Conservation (phyloP, 768 basidiomycete genomes). For the Podaxis rugospora region DNA sequence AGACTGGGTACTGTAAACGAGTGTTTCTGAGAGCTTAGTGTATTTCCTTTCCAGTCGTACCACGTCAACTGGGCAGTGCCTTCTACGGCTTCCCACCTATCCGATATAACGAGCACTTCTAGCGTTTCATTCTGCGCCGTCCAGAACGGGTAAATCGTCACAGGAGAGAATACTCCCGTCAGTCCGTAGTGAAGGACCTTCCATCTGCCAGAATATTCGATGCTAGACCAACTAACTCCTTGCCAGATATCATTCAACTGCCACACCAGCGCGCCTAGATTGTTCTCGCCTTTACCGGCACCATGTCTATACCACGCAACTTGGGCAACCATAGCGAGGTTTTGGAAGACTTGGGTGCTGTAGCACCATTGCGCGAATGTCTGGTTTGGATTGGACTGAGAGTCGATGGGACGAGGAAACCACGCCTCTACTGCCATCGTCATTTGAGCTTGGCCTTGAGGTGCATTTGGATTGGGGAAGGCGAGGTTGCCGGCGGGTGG, state of each 20-base stretch:
- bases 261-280: conserved; percentile 56
- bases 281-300: conserved; percentile 54
- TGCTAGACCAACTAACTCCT: conserved; percentile 49
- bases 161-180: conserved; percentile 38
- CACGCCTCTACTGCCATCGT: conserved; percentile 45
- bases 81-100: conserved; percentile 42
- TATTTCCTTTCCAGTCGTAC: conserved; percentile 50
- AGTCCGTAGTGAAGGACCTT: conserved; percentile 54
- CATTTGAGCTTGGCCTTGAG: conserved; percentile 51
- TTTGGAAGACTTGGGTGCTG: conserved; percentile 58
- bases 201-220: conserved; percentile 58
- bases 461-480: conserved; percentile 54
- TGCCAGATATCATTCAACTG: conserved; percentile 63
- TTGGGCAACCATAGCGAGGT: conserved; percentile 55
- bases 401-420: conserved; percentile 47
- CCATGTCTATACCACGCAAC: conserved; percentile 57
- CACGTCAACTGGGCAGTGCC: conserved; percentile 49
- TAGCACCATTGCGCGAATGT: conserved; percentile 64
- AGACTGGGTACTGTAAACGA: conserved; percentile 41
- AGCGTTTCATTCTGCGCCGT: conserved; percentile 41
- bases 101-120: conserved; percentile 47
- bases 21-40: conserved; percentile 31
- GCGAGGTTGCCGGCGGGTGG: conserved; percentile 46
- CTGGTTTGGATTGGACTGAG: conserved; percentile 44
- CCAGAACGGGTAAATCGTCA: conserved; percentile 56